Conservation (phyloP, 352 stramenopile genomes). For the Phytophthora palmivora region DNA sequence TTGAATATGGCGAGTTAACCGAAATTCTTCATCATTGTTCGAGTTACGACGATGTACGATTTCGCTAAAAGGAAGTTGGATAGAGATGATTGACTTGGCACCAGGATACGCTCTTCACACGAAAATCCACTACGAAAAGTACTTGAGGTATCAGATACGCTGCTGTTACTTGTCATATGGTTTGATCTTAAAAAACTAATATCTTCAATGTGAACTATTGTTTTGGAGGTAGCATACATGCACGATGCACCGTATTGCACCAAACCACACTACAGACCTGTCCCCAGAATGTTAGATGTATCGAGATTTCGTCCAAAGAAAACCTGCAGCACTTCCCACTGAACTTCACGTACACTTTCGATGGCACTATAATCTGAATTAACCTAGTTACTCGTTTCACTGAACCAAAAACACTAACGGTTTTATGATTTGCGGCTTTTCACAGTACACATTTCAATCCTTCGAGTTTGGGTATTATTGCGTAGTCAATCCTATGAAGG, state of each 20-base stretch:
- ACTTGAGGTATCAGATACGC: constrained; percentile 2
- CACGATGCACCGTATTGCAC: constrained; percentile 17
- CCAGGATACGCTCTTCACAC: not conserved
- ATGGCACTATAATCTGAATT: not conserved
- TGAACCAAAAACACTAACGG: not conserved
- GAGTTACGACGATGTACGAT: constrained; percentile 12
- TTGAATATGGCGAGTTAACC: constrained; percentile 17
- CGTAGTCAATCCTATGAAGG: constrained; percentile 10
- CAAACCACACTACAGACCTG: not conserved
- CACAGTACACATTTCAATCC: not conserved
- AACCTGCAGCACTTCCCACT: not conserved
- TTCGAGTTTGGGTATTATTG: not conserved
- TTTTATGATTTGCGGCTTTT: not conserved
- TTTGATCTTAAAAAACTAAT: constrained; percentile 18
- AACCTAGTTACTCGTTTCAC: too few species aligned
- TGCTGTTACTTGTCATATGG: constrained; percentile 1
- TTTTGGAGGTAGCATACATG: constrained; percentile 15
- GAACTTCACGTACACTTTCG: not conserved
- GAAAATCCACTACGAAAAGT: constrained; percentile 16
- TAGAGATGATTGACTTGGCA: constrained; percentile 10
- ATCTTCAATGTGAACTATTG: constrained; percentile 2
- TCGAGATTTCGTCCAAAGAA: too few species aligned
- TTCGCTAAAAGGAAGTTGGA: constrained; percentile 22
- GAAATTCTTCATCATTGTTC: constrained; percentile 11
- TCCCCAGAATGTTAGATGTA: not conserved